Conservation (phyloP, 2,329 filamentous ascomycete species). For the Diaporthe capsici region DNA sequence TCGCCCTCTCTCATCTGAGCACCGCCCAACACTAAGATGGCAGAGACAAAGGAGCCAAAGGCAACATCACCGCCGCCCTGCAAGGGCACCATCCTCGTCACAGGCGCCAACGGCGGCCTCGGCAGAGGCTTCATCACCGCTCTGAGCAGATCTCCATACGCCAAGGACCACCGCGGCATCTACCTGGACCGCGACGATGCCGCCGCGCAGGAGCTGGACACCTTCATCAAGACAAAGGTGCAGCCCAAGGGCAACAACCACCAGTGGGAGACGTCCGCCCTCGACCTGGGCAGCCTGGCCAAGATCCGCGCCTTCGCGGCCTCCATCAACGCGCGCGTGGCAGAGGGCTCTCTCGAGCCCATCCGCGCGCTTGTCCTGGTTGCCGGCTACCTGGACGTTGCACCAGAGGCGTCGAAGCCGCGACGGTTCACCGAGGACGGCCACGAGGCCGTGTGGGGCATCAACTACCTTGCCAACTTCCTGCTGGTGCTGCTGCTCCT, state of each 20-base stretch:
- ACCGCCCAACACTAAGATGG: not conserved
- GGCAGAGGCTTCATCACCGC: constrained; percentile 34
- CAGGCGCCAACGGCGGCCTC: constrained; percentile 36
- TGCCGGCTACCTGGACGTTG: constrained; percentile 47
- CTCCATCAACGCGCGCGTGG: constrained; percentile 49
- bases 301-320: constrained; percentile 48
- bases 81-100: constrained; percentile 44
- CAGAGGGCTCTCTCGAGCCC: constrained; percentile 52
- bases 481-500: constrained; percentile 46
- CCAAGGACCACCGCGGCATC: constrained; percentile 50
- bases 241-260: constrained; percentile 42
- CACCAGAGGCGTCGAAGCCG: constrained; percentile 38
- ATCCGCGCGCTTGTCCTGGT: constrained; percentile 57
- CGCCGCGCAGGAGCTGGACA: constrained; percentile 49
- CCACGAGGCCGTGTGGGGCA: constrained; percentile 43
- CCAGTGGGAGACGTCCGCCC: constrained; percentile 50
- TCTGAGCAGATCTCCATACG: constrained; percentile 35
- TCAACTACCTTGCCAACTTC: constrained; percentile 48
- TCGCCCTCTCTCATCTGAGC: not conserved
- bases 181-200: constrained; percentile 54
- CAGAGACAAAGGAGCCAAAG: constrained; percentile 14
- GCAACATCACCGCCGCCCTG: not conserved
- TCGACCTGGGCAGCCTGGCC: constrained; percentile 51
- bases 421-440: constrained; percentile 37
- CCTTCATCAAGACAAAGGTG: constrained; percentile 43